Percentiles rank a stretch among this genome's conserved stretches.
phyloP scores from a whole-genome alignment of 2,329 filamentous ascomycete species.

The Microcyclosporella mali region DNA sequence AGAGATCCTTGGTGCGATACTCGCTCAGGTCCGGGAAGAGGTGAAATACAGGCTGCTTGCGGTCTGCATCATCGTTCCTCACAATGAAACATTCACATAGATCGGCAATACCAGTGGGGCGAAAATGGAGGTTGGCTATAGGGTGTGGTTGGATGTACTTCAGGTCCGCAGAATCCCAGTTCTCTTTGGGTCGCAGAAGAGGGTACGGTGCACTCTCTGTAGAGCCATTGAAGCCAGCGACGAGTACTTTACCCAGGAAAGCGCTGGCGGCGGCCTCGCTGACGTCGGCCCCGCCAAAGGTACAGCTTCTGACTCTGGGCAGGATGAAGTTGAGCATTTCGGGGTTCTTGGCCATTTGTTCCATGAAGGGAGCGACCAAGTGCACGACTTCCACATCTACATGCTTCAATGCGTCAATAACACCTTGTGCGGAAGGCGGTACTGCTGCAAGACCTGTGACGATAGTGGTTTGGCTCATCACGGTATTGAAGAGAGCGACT shows the following conservation, averaged over 20 bases:
- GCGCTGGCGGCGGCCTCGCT: neutral
- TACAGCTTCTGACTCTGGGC: neutral
- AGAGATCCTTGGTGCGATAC: conserved; percentile 38
- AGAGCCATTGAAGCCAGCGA: neutral
- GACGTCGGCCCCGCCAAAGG: neutral
- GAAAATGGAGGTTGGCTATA: neutral
- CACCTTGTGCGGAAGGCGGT: neutral
- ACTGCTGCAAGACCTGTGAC: neutral
- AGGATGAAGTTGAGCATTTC: neutral
- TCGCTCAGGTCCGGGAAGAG: conserved; percentile 29
- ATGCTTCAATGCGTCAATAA: neutral
- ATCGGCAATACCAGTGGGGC: neutral
- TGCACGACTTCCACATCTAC: neutral
- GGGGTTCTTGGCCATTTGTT: neutral
- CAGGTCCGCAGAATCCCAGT: neutral
- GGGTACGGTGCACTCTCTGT: neutral
- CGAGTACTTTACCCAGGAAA: neutral
- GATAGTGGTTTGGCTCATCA: neutral
- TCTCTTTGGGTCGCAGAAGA: neutral
- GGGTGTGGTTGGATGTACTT: conserved; percentile 2
- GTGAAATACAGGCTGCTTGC: conserved; percentile 1
- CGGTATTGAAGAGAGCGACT: neutral
- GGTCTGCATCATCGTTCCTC: neutral
- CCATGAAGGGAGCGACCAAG: neutral
- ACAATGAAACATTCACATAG: conserved; percentile 1